Evolutionary conservation across 805 yeast genomes (phyloP).

Genomic region (Blastobotrys chiropterorum): DNA sequence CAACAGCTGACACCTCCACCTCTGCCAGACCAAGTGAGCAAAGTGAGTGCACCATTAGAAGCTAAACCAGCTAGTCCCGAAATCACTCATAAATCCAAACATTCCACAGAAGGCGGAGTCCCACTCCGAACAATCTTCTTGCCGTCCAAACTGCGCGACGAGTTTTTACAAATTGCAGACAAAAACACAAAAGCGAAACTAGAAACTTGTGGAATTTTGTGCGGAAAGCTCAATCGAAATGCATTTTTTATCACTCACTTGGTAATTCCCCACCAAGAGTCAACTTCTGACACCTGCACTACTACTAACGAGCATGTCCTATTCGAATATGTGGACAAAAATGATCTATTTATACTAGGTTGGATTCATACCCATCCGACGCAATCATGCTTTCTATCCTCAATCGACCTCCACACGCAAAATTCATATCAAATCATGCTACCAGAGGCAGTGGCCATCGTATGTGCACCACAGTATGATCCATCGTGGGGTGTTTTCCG

Average conservation of each 20-base stretch:
- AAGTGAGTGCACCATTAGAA: too few relatives aligned
- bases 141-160: slow-evolving; percentile 39
- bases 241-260: slow-evolving; percentile 60
- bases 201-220: slow-evolving; percentile 63
- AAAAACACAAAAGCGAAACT: slow-evolving; percentile 44
- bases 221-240: slow-evolving; percentile 54
- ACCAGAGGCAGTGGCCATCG: slow-evolving; percentile 63
- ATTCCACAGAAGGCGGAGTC: slow-evolving; percentile 49
- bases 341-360: slow-evolving; percentile 57
- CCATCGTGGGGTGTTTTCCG: slow-evolving; percentile 54
- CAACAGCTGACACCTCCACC: too few relatives aligned
- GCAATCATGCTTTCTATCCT: slow-evolving; percentile 61
- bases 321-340: slow-evolving; percentile 48
- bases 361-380: slow-evolving; percentile 77
- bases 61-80: background rate
- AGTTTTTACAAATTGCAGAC: slow-evolving; percentile 43
- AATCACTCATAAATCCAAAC: slow-evolving; percentile 23
- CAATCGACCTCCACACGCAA: slow-evolving; percentile 64
- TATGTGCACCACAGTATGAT: slow-evolving; percentile 48
- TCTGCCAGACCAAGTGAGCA: background rate
- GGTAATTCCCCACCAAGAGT: slow-evolving; percentile 56
- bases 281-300: slow-evolving; percentile 56
- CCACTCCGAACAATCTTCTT: slow-evolving; percentile 48
- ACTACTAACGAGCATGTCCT: slow-evolving; percentile 55
- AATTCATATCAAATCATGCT: slow-evolving; percentile 63